phyloP scores from a whole-genome alignment of 352 stramenopile genomes.

The Phytophthora niederhauseri region DNA sequence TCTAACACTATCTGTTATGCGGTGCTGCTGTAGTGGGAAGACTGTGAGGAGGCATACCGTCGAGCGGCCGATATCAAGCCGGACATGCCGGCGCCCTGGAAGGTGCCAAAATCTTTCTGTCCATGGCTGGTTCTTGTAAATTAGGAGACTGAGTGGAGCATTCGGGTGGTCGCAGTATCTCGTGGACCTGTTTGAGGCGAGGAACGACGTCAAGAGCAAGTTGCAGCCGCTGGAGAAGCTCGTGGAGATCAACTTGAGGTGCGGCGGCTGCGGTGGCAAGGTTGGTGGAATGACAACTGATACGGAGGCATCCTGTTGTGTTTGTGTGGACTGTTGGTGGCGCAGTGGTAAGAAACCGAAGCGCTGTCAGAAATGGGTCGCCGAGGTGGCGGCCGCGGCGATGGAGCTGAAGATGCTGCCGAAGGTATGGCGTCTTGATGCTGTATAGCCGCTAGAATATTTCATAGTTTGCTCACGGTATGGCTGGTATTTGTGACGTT shows the following conservation, averaged over 20 bases:
- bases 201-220: constrained; percentile 59
- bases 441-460: neutral
- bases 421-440: constrained; percentile 26
- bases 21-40: constrained; percentile 52
- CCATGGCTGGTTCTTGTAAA: neutral
- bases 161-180: constrained; percentile 52
- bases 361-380: constrained; percentile 80
- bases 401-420: constrained; percentile 57
- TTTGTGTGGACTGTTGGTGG: neutral
- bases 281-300: constrained; percentile 7
- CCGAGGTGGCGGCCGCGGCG: constrained; percentile 63
- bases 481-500: neutral
- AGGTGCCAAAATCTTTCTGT: constrained; percentile 42
- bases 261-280: neutral
- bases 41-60: constrained; percentile 70
- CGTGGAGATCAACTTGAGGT: constrained; percentile 72
- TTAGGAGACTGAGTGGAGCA: neutral
- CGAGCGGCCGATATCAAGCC: constrained; percentile 74
- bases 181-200: constrained; percentile 72
- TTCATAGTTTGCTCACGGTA: neutral
- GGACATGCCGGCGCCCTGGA: constrained; percentile 78
- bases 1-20: neutral
- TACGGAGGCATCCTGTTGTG: neutral
- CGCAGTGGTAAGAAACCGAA: constrained; percentile 76
- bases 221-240: constrained; percentile 78